Conservation (phyloP, 768 basidiomycete species). For the Leccinum boreale region DNA sequence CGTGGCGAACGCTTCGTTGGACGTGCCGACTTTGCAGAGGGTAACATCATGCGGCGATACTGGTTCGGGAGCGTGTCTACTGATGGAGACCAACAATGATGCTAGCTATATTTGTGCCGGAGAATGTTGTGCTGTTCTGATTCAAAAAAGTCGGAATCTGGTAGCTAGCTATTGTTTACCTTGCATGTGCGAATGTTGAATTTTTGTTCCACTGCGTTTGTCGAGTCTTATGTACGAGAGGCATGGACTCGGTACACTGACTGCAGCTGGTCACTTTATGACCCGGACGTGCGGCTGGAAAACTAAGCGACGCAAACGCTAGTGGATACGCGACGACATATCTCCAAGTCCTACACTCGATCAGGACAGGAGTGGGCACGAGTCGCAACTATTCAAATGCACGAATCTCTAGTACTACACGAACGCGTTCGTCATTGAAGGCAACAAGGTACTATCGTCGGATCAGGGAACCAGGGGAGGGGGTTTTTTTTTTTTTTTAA, state of each 20-base stretch:
- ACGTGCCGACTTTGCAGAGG: constrained; percentile 61
- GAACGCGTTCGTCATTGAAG: constrained; percentile 63
- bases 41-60: constrained; percentile 73
- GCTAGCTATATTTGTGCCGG: background rate
- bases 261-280: background rate
- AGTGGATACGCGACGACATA: background rate
- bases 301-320: background rate
- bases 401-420: constrained; percentile 49
- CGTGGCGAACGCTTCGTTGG: constrained; percentile 43
- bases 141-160: background rate
- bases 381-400: constrained; percentile 46
- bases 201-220: background rate
- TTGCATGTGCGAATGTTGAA: constrained; percentile 42
- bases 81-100: background rate
- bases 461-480: too few relatives aligned
- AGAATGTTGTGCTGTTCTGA: background rate
- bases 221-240: constrained; percentile 12
- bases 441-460: constrained; percentile 31
- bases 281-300: background rate
- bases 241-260: background rate
- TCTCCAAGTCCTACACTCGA: background rate
- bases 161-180: background rate
- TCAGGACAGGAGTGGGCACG: constrained; percentile 37
- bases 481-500: too few relatives aligned
- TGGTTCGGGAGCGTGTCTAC: constrained; percentile 63